Percentiles rank a stretch among this genome's conserved stretches.
phyloP scores from a whole-genome alignment of 2,329 filamentous ascomycete genomes.

The Lomentospora prolificans region DNA sequence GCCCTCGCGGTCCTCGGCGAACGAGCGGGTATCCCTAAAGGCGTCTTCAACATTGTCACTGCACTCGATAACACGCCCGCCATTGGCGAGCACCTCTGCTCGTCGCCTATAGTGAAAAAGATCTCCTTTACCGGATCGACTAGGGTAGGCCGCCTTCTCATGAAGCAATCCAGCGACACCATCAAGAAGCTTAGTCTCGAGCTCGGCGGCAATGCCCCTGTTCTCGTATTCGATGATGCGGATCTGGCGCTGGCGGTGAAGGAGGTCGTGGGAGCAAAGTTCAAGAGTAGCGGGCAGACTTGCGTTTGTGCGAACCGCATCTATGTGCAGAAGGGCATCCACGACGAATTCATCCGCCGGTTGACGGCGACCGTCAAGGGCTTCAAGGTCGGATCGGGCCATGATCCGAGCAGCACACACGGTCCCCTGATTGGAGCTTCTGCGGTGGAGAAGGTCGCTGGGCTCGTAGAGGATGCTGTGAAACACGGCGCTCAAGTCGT shows the following conservation, averaged over 20 bases:
- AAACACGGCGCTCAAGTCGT: conserved; percentile 50
- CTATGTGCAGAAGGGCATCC: conserved; percentile 49
- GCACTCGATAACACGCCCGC: conserved; percentile 65
- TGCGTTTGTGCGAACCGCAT: conserved; percentile 57
- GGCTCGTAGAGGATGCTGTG: conserved; percentile 53
- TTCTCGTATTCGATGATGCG: conserved; percentile 68
- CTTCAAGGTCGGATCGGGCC: conserved; percentile 51
- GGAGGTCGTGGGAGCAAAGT: conserved; percentile 59
- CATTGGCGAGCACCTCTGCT: conserved; percentile 51
- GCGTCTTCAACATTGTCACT: conserved; percentile 80
- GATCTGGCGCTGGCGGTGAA: conserved; percentile 57
- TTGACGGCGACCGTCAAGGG: conserved; percentile 38
- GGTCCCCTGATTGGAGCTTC: conserved; percentile 56
- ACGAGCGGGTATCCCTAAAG: conserved; percentile 76
- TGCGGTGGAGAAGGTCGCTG: conserved; percentile 52
- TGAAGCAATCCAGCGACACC: conserved; percentile 59
- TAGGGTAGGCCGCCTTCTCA: conserved; percentile 37
- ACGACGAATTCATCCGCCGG: conserved; percentile 44
- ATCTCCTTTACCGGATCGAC: conserved; percentile 62
- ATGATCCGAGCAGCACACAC: conserved; percentile 43
- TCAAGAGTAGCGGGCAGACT: conserved; percentile 63
- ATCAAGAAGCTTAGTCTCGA: conserved; percentile 68
- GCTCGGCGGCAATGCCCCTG: conserved; percentile 64
- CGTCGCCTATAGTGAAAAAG: conserved; percentile 45
- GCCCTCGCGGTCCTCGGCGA: conserved; percentile 74